Conservation (phyloP, 352 stramenopile genomes). For the Globisporangium splendens region DNA sequence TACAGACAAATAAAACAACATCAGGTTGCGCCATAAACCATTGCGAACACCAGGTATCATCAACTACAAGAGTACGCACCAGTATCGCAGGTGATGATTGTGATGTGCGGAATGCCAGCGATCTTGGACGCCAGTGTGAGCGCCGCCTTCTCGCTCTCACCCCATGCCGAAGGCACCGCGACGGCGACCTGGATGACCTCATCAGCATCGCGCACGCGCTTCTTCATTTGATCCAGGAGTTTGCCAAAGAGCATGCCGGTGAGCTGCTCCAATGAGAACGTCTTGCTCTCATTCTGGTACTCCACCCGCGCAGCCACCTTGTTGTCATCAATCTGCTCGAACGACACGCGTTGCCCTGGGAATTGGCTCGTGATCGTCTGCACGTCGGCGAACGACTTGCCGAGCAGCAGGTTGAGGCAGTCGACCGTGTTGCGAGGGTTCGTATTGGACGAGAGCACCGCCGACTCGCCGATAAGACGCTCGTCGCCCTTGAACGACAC, state of each 20-base stretch:
- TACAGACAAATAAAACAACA: slow-evolving; percentile 2
- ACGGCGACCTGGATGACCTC: slow-evolving; percentile 54
- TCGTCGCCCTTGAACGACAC: slow-evolving; percentile 88
- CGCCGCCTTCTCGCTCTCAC: slow-evolving; percentile 40
- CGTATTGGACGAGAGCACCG: slow-evolving; percentile 79
- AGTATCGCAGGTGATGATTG: slow-evolving; percentile 47
- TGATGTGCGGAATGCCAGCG: slow-evolving; percentile 50
- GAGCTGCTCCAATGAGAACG: slow-evolving; percentile 75
- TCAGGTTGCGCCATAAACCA: neutral
- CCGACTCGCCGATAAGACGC: slow-evolving; percentile 78
- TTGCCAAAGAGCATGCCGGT: slow-evolving; percentile 79
- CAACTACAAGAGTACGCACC: neutral
- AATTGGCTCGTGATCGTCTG: slow-evolving; percentile 34
- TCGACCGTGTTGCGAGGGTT: slow-evolving; percentile 84
- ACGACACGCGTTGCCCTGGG: slow-evolving; percentile 46
- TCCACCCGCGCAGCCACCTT: slow-evolving; percentile 56
- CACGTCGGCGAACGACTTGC: slow-evolving; percentile 46
- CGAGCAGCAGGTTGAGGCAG: slow-evolving; percentile 62
- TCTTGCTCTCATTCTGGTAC: slow-evolving; percentile 36
- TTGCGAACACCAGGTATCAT: neutral
- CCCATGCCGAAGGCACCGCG: slow-evolving; percentile 65
- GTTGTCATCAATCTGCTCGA: slow-evolving; percentile 25
- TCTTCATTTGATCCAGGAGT: slow-evolving; percentile 62
- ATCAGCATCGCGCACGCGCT: slow-evolving; percentile 31
- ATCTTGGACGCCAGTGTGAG: slow-evolving; percentile 52